phyloP scores from a whole-genome alignment of 1,284 basidiomycete genomes.

The Exobasidium rhododendri region DNA sequence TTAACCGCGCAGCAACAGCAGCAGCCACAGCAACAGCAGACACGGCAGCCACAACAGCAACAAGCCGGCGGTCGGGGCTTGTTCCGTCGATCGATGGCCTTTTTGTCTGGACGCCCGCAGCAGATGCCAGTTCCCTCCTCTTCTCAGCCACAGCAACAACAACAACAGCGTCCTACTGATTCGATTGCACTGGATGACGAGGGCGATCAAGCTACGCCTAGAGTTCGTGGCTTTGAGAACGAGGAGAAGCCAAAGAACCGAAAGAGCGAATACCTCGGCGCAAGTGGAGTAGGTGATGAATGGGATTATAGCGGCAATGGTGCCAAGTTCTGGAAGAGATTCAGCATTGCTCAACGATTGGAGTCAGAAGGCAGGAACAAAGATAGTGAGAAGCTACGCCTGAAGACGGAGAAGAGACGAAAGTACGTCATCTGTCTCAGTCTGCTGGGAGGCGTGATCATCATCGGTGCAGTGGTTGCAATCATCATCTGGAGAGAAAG shows the following conservation, averaged over 20 bases:
- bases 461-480: conserved; percentile 34
- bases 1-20: too few species aligned
- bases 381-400: conserved; percentile 19
- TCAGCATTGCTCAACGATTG: conserved; percentile 35
- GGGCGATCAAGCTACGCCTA: conserved; percentile 16
- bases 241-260: conserved; percentile 39
- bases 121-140: too few species aligned
- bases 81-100: conserved; percentile 39
- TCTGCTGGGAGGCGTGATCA: conserved; percentile 25
- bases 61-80: conserved; percentile 20
- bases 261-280: conserved; percentile 42
- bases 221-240: conserved; percentile 33
- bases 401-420: conserved; percentile 22
- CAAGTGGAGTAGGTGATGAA: conserved; percentile 37
- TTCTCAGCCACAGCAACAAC: conserved; percentile 16
- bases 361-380: conserved; percentile 28
- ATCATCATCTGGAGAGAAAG: conserved; percentile 45
- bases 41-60: background rate
- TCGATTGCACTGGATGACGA: conserved; percentile 15
- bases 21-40: background rate
- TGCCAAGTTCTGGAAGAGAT: conserved; percentile 47
- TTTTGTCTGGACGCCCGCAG: conserved; percentile 37
- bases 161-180: background rate
- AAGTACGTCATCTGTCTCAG: conserved; percentile 30
- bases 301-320: conserved; percentile 45